Evolutionary conservation across 2,329 filamentous ascomycete species (phyloP).

Genomic region (Botrytis squamosa): DNA sequence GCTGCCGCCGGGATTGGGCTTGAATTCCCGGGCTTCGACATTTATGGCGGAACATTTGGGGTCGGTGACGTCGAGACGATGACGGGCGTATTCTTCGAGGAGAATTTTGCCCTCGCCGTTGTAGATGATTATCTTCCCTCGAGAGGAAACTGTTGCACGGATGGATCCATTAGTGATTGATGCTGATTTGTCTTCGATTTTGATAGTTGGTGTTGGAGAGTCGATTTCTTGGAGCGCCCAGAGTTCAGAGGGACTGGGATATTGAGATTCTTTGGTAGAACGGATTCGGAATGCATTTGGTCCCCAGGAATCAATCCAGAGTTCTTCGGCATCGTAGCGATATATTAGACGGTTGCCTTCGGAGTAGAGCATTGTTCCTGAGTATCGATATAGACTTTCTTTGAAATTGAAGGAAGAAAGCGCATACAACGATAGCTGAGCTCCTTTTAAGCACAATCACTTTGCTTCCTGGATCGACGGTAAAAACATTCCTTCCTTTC

Average conservation of each 20-base stretch:
- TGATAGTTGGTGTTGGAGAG: conserved; percentile 1
- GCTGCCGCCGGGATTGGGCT: conserved; percentile 47
- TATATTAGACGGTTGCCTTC: conserved; percentile 35
- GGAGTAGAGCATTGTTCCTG: conserved; percentile 30
- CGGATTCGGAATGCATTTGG: conserved; percentile 48
- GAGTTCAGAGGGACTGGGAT: conserved; percentile 43
- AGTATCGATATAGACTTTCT: neutral
- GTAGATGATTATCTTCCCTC: conserved; percentile 50
- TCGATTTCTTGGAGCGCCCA: conserved; percentile 42
- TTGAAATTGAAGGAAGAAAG: no score
- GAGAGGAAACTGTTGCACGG: conserved; percentile 45
- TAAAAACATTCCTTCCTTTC: neutral
- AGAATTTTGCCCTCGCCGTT: conserved; percentile 45
- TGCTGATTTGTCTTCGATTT: conserved; percentile 29
- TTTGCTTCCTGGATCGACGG: neutral
- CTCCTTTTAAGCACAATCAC: neutral
- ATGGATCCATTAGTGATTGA: conserved; percentile 49
- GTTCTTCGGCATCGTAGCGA: conserved; percentile 45
- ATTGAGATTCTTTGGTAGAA: conserved; percentile 42
- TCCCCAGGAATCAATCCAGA: conserved; percentile 52
- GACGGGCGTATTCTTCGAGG: conserved; percentile 51
- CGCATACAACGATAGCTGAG: neutral
- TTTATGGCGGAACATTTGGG: conserved; percentile 52
- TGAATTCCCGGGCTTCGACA: conserved; percentile 52
- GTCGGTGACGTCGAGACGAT: conserved; percentile 48